Evolutionary conservation across 2,329 filamentous ascomycete species (phyloP), one percentile per base, ranked within the genome.

Genomic region (Fusarium sp.): DNA sequence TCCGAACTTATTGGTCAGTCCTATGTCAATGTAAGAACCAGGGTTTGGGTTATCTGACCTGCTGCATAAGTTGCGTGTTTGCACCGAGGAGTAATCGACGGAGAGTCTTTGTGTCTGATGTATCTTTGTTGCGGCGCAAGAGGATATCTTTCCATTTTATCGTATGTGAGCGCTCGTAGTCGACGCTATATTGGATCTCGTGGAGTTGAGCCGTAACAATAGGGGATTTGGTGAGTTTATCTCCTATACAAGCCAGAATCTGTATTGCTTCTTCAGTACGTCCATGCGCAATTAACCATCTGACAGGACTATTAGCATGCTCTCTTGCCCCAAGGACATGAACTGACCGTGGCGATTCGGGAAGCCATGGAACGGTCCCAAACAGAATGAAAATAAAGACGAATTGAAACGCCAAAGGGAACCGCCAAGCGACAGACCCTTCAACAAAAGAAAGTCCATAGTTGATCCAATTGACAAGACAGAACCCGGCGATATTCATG

Each of bases 391-490:
- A 59, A 40, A 78, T 79, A 65, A 84, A 84, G 25, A 84, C 54
- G 24, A 83, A 77, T 60, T 85, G 82, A 60, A 85, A 80, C 1
- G 82, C 82, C 2, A 85, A 70, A 48, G 83, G 78, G 61, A 84
- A 82, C 22, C 83, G 73, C 82, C 82, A 84, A 57, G 80, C 75
- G 43, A 80, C 60, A 24, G 74, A 49, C 72, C 65, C 40, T 78
- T 77, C 24, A 4, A 65, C 55, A 54, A 78, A 79, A 1, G 79
- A 82, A 8, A 82, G 60, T 2, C 76, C 81, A 48, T 79, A 82
- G 48, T 77, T 81, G 27, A 82, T 75, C 81, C 80, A 83, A 61
- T 83, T 70, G 12, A 65, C 58, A 5, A 71, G 60, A 6, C 43
- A 67, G 32, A 68, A 60, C 3, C 70, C 70, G 3, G 68, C 58